Conservation (phyloP, 2,329 filamentous ascomycete genomes). For the Xylariaceae sp. region DNA sequence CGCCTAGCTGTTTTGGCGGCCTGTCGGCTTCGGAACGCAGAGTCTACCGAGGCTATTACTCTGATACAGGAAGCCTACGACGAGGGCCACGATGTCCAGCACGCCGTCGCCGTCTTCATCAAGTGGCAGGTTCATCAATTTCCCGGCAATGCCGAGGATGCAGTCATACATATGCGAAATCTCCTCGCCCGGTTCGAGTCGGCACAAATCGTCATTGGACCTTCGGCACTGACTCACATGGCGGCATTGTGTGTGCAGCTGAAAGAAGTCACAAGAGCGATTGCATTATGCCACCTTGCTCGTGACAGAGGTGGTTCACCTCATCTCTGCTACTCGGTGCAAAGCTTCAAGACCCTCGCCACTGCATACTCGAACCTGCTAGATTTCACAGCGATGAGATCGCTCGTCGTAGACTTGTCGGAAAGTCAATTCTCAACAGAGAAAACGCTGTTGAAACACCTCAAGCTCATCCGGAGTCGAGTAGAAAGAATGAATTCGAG, state of each 20-base stretch:
- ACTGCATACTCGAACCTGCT: conserved; percentile 21
- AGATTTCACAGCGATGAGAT: conserved; percentile 19
- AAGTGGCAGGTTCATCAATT: conserved; percentile 22
- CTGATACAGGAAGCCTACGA: conserved; percentile 37
- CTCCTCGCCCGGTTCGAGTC: conserved; percentile 25
- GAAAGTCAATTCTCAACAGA: conserved; percentile 21
- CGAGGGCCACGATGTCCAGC: conserved; percentile 38
- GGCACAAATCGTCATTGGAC: conserved; percentile 21
- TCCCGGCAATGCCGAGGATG: conserved; percentile 17
- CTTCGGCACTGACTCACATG: conserved; percentile 24
- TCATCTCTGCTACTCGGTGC: conserved; percentile 26
- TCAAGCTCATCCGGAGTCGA: conserved; percentile 19
- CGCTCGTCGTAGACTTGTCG: conserved; percentile 21
- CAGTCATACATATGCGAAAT: conserved; percentile 24
- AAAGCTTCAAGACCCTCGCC: conserved; percentile 21
- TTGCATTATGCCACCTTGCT: conserved; percentile 26
- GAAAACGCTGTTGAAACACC: conserved; percentile 15
- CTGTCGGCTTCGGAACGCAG: conserved; percentile 29
- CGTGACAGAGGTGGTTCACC: conserved; percentile 19
- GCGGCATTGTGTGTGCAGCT: conserved; percentile 21
- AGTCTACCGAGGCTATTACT: conserved; percentile 30
- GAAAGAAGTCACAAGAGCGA: conserved; percentile 20
- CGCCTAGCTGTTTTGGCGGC: conserved; percentile 43
- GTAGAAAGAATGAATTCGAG: conserved; percentile 12
- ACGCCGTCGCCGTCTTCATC: conserved; percentile 28